Conservation (phyloP, 495 filamentous ascomycete species). For the Tuber calosporum region DNA sequence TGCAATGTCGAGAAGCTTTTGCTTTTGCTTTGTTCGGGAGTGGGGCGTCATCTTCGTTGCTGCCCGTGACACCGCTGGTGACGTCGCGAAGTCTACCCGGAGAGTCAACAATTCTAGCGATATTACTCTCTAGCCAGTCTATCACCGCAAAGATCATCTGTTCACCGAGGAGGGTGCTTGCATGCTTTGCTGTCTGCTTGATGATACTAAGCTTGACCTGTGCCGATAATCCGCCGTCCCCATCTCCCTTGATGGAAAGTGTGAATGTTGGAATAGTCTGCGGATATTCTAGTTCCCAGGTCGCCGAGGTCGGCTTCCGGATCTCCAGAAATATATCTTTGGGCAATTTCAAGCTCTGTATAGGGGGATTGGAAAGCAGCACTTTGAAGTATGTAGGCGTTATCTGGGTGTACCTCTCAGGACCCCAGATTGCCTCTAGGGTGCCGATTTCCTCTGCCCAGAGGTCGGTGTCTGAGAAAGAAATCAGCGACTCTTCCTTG, state of each 20-base stretch:
- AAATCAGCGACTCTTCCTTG: conserved; percentile 34
- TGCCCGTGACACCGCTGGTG: conserved; percentile 56
- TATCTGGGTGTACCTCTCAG: conserved; percentile 26
- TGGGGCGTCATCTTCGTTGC: conserved; percentile 44
- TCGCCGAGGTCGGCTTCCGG: conserved; percentile 16
- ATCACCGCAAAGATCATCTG: conserved; percentile 82
- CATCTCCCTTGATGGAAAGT: conserved; percentile 56
- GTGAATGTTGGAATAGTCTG: conserved; percentile 55
- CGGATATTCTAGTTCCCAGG: conserved; percentile 58
- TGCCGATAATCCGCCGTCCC: conserved; percentile 56
- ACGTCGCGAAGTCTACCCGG: conserved; percentile 80
- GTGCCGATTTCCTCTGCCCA: conserved; percentile 82
- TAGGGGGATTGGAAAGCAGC: conserved; percentile 14
- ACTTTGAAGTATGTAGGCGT: conserved; percentile 15
- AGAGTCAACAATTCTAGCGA: conserved; percentile 66
- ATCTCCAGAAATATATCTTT: conserved; percentile 28
- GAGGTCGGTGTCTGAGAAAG: conserved; percentile 41
- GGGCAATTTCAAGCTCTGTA: conserved; percentile 8
- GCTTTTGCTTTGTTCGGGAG: conserved; percentile 40
- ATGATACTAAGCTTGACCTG: conserved; percentile 89
- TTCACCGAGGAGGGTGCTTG: conserved; percentile 65
- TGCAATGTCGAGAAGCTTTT: conserved; percentile 32
- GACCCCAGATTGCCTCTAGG: conserved; percentile 70
- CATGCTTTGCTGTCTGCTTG: conserved; percentile 64
- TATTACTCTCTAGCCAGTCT: conserved; percentile 79